phyloP scores from a whole-genome alignment of 768 basidiomycete species.

The Mycena galericulata region DNA sequence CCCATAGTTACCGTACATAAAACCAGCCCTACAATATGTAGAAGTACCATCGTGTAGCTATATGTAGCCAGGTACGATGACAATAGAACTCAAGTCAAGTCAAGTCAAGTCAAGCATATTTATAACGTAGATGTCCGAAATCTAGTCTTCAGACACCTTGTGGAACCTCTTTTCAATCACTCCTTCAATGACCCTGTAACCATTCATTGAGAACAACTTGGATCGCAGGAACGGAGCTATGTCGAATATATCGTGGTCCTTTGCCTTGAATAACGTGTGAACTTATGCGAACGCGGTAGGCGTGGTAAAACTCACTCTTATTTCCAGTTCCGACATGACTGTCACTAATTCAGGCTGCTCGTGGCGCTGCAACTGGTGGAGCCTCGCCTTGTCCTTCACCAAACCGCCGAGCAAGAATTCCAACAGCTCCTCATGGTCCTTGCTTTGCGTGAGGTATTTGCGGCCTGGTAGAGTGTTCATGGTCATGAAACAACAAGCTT shows the following conservation, averaged over 20 bases:
- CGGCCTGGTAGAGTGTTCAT: constrained; percentile 67
- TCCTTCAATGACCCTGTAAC: constrained; percentile 79
- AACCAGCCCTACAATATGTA: no score
- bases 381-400: constrained; percentile 91
- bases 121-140: constrained; percentile 32
- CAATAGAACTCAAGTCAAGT: no score
- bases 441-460: constrained; percentile 95
- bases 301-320: constrained; percentile 68
- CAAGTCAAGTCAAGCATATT: constrained; percentile 38
- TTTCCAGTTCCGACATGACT: constrained; percentile 88
- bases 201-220: constrained; percentile 88
- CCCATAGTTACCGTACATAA: no score
- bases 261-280: constrained; percentile 67
- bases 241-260: constrained; percentile 97
- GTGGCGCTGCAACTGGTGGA: constrained; percentile 81
- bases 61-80: no score
- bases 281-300: constrained; percentile 4
- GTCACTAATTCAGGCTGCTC: constrained; percentile 83
- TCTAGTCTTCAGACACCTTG: constrained; percentile 43
- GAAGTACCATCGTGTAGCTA: no score
- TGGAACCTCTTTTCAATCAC: constrained; percentile 83
- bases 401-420: constrained; percentile 94
- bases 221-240: constrained; percentile 87
- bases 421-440: constrained; percentile 95
- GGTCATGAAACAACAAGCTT: constrained; percentile 8